Evolutionary conservation across 2,329 filamentous ascomycete genomes (phyloP), one percentile per base, ranked within the genome.

Genomic region (Cladophialophora exuberans): DNA sequence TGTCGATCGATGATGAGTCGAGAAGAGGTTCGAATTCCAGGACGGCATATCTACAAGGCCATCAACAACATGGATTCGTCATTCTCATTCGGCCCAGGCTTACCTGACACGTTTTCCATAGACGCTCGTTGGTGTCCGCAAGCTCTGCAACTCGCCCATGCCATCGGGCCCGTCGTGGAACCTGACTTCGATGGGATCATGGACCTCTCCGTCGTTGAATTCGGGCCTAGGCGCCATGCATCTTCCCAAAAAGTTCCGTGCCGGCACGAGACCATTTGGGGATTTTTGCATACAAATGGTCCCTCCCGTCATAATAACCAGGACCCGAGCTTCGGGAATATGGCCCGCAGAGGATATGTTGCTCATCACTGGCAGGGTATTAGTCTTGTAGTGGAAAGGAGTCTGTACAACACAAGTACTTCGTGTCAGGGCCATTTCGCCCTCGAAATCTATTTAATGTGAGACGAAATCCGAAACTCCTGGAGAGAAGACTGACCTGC

Each of bases 201-300:
- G 78, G 26, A 79, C 76, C 1, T 84, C 85, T 53, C 81, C 79
- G 71, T 96, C 91, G 69, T 96, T 95, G 77, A 96, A 96, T 1
- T 87, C 88, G 2, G 89, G 89, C 26, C 89, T 81, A 6, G 88
- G 88, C 3, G 88, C 87, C 78, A 97, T 87, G 65, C 90, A 90
- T 62, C 84, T 84, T 65, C 94, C 83, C 39, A 96, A 78, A 69
- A 97, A 96, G 3, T 88, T 87, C 65, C 83, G 78, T 52, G 89
- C 88, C 4, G 92, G 92, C 30, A 94, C 80, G 50, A 96, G 83
- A 1, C 92, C 92, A 62, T 90, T 83, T 6, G 83, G 81, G 7
- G 90, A 90, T 51, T 85, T 86, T 68, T 87, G 85, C 92, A 97
- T 96, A 74, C 90, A 96, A 66, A 96, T 96, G n/a, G 73, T 75